Evolutionary conservation across 352 stramenopile species (phyloP), one percentile per base, ranked within the genome.

Genomic region (Pseudoperonospora humuli): DNA sequence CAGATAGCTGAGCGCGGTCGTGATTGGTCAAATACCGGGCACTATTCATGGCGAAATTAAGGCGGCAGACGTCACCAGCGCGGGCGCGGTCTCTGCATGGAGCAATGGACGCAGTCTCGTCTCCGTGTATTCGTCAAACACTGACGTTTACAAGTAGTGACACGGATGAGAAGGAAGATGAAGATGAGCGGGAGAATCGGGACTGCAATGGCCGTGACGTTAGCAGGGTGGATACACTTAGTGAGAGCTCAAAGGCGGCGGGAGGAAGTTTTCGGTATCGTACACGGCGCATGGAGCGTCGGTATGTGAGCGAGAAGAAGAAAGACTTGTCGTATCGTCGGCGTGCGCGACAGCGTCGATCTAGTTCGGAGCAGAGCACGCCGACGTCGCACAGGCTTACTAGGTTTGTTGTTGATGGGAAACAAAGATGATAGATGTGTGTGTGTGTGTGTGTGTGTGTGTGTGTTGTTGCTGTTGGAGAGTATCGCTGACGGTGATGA

Each of bases 121-220:
- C 60, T 11, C 49, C 48, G 21, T 47, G 45, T 23, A 54, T 80
- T 9, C 45, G 53, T 20, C 77, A 76, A 44, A 52, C 47, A 19
- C 18, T 80, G 29, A 54, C 44, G 19, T 66, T 60, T 20, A 45
- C 57, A 27, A 76, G 46, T 40, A 71, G 58, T 34, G 51, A 68
- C 14, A 34, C 50, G 1, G 40, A 45, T 5, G 39, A 48, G 21
- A 29, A 35, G 1, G 44, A 61, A 4, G 41, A 47, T 13, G 50
- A 51, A 13, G 37, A 57, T 20, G 40, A 52, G 20, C 36, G 35
- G 29, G 45, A 61, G 43, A 52, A 52, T 10, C 18, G 20, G 7
- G 36, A 37, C 1, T 20, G 2, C 10, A 41, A 29, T 21, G 13
- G n/a, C 20, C n/a, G n/a, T n/a, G 36, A 45, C 14, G n/a, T 55